Base-by-base conservation (phyloP, 768 basidiomycete genomes). In the Mrakia gelida region DNA sequence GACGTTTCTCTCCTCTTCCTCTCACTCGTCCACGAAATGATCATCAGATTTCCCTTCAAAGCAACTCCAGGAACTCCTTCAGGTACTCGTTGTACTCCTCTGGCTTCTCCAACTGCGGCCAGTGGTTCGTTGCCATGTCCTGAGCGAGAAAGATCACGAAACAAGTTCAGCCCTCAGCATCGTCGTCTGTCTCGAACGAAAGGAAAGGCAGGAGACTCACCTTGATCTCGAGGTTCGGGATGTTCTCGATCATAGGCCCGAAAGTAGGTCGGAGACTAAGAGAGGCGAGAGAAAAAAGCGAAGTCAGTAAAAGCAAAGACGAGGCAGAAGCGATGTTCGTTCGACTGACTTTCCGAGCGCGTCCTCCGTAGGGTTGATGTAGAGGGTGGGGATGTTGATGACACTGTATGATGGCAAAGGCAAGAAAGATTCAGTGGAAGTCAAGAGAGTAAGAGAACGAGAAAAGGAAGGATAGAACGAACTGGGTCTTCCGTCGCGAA, bases 81-180 rank as follows among this genome's bases (percentile, higher is more conserved):
- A 90, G 84, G 67, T 88, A 83, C 0, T 76, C 68, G 80, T 92
- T 92, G 82, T 90, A 88, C 62, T 84, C 83, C 1, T 83, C 75
- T 0, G 90, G 88, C 78, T 86, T 82, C 82, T 92, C 91, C 28
- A 92, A 84, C 54, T 91, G 91, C 11, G 87, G 85, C 91, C 91
- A 92, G 82, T 92, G 91, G 7, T 89, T 87, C 0, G 88, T 88
- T 10, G 84, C 81, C 75, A 91, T 84, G 3, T 85, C 84, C 89
- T 90, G 75, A 10, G n/a, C 49, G 34, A 28, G 34, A 68, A 61
- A 43, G 30, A 38, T 30, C 7, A 9, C n/a, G 32, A 63, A 63
- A 10, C n/a, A 61, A 63, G 62, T 26, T n/a, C 30, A 26, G 26
- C 59, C 59, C 26, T 26, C 23, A 7, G 26, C 59, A 18, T 23